These are phyloP conservation scores for Bipolaris gigantea DNA, from an alignment of 2,329 filamentous ascomycete species.

Conservation along the genomic window DNA sequence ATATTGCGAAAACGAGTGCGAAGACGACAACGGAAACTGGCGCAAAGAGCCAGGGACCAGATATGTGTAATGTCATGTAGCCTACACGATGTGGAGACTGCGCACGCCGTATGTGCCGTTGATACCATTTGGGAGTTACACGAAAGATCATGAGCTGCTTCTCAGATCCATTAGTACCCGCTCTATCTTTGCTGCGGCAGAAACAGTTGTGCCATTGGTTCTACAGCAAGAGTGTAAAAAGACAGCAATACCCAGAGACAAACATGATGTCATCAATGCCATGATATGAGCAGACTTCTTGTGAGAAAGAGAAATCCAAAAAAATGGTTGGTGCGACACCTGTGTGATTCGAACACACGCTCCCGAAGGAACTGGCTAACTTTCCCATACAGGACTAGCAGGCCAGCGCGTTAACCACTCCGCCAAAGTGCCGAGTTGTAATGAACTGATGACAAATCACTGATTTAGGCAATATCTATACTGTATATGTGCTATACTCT, in stretches of 20 bases:
- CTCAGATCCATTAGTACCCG: too few relatives aligned
- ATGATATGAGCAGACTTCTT: too few relatives aligned
- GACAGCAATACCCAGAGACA: too few relatives aligned
- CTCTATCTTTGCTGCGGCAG: too few relatives aligned
- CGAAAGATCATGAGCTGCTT: not conserved
- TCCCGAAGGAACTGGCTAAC: constrained; percentile 34
- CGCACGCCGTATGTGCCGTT: too few relatives aligned
- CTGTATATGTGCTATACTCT: too few relatives aligned
- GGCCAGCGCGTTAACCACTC: constrained; percentile 33
- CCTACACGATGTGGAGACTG: not conserved
- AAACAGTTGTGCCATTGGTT: too few relatives aligned
- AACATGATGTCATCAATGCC: too few relatives aligned
- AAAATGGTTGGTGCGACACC: constrained; percentile 24
- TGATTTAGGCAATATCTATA: not conserved
- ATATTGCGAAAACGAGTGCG: constrained; percentile 61
- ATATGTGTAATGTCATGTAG: constrained; percentile 19
- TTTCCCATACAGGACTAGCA: constrained; percentile 24
- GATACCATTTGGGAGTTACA: too few relatives aligned
- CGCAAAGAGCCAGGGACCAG: constrained; percentile 49
- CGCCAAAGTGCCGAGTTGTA: constrained; percentile 10
- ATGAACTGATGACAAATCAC: constrained; percentile 1
- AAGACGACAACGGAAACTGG: constrained; percentile 60
- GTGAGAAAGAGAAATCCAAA: too few relatives aligned
- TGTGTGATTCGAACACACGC: constrained; percentile 36
- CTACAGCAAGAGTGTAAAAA: too few relatives aligned